Evolutionary conservation across 352 stramenopile genomes (phyloP).

Genomic region (Globisporangium polare): DNA sequence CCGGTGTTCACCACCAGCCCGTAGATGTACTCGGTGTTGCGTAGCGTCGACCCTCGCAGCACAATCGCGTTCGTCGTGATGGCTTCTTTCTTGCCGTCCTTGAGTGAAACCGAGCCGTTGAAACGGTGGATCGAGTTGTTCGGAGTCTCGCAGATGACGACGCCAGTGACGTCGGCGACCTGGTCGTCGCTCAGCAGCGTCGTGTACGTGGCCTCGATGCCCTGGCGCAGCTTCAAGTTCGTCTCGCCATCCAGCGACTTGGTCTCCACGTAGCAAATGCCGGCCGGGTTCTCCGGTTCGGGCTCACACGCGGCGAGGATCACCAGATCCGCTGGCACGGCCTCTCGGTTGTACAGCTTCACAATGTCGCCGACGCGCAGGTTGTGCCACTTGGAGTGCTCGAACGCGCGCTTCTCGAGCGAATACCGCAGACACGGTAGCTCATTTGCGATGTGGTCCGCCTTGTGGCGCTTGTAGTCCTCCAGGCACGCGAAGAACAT

Average conservation of each 20-base stretch:
- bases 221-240: constrained; percentile 90
- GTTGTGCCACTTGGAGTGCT: constrained; percentile 63
- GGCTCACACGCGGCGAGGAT: constrained; percentile 83
- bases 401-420: constrained; percentile 36
- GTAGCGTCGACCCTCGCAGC: constrained; percentile 82
- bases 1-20: constrained; percentile 91
- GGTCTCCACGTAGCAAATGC: constrained; percentile 91
- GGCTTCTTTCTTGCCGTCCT: constrained; percentile 56
- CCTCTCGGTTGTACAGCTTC: constrained; percentile 85
- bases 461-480: constrained; percentile 88
- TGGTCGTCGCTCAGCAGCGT: constrained; percentile 43
- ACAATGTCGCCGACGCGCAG: constrained; percentile 89
- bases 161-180: constrained; percentile 48
- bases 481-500: constrained; percentile 91
- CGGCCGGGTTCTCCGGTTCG: constrained; percentile 52
- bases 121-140: constrained; percentile 92
- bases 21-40: constrained; percentile 92
- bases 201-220: constrained; percentile 75
- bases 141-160: constrained; percentile 74
- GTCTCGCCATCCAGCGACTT: constrained; percentile 93
- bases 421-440: constrained; percentile 54
- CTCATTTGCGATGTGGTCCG: constrained; percentile 86
- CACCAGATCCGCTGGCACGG: constrained; percentile 84
- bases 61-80: constrained; percentile 81
- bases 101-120: constrained; percentile 76